Evolutionary conservation across 768 basidiomycete species (phyloP), one percentile per base, ranked within the genome.

Genomic region (Amylocystis lapponica): DNA sequence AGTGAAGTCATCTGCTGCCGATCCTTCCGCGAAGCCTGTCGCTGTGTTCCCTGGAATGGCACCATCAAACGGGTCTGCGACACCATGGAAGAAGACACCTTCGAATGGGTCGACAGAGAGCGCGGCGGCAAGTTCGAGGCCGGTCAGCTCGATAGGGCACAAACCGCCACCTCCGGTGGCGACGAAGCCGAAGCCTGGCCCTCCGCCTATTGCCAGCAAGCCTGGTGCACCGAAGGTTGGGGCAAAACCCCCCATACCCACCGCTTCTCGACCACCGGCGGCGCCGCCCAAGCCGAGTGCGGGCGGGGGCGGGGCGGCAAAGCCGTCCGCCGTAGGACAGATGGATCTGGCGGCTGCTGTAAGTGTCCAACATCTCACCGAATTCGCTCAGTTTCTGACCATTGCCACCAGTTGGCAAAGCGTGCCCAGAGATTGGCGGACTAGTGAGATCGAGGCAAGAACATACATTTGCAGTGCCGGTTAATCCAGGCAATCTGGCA

Each of bases 341-440:
- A 50, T 88, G 65, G 91, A 91, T 65, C 66, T 93, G 49, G 87
- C 91, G 45, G 88, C 90, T 50, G 83, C 78, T 37, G 86, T 93
- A 53, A 70, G 85, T 72, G 12, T 20, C n/a, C 14, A 9, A 12
- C 29, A 6, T n/a, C 9, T 27, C 2, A 27, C 43, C 39, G 27
- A 35, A 26, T n/a, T 37, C 4, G 3, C 13, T 19, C 23, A 17
- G 43, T 43, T 34, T 27, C 36, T n/a, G n/a, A n/a, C n/a, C n/a
- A n/a, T n/a, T n/a, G n/a, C n/a, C n/a, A n/a, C n/a, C 34, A 90
- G 87, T 63, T 90, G 43, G 86, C 86, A 17, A 86, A 71, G 60
- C 81, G 88, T 20, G 86, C 87, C 1, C 86, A 90, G 59, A 72
- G 67, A 55, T 71, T 78, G 50, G 66, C 67, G 16, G 76, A 76